phyloP scores from a whole-genome alignment of 805 yeast species.

The Hanseniaspora clermontiae region DNA sequence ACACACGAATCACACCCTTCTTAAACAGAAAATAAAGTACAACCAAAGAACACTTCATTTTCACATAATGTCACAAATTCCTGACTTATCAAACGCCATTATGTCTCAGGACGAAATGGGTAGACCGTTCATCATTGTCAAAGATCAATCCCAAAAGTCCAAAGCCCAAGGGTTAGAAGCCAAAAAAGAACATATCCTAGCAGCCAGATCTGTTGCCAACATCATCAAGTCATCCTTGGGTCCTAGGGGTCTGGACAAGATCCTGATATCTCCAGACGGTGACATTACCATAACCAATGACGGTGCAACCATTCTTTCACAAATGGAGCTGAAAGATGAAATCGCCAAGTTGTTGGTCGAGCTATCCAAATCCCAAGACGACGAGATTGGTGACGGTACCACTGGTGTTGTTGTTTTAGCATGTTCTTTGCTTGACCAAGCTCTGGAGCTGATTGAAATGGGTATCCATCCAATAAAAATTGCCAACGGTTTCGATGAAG shows the following conservation, averaged over 20 bases:
- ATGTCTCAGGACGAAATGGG: conserved; percentile 99
- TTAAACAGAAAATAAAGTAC: neutral
- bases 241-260: conserved; percentile 97
- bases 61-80: conserved; percentile 32
- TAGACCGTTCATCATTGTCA: conserved; percentile 92
- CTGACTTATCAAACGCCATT: conserved; percentile 94
- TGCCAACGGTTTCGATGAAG: conserved; percentile 95
- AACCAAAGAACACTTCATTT: neutral
- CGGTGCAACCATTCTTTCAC: conserved; percentile 92
- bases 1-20: neutral
- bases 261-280: conserved; percentile 88
- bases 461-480: conserved; percentile 95
- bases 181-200: conserved; percentile 72
- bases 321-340: conserved; percentile 91
- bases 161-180: conserved; percentile 73
- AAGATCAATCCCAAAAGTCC: conserved; percentile 59
- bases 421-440: conserved; percentile 87
- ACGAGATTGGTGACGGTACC: conserved; percentile 97
- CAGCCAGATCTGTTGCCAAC: conserved; percentile 88
- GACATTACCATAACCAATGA: conserved; percentile 97
- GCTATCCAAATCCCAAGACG: conserved; percentile 88
- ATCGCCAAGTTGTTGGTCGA: conserved; percentile 92
- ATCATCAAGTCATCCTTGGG: conserved; percentile 88
- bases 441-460: conserved; percentile 82
- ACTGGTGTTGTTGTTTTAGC: conserved; percentile 98